Percentiles rank a stretch among this genome's conserved stretches.
Evolutionary conservation across 2,329 filamentous ascomycete species (phyloP).

Genomic region (Nemania serpens): DNA sequence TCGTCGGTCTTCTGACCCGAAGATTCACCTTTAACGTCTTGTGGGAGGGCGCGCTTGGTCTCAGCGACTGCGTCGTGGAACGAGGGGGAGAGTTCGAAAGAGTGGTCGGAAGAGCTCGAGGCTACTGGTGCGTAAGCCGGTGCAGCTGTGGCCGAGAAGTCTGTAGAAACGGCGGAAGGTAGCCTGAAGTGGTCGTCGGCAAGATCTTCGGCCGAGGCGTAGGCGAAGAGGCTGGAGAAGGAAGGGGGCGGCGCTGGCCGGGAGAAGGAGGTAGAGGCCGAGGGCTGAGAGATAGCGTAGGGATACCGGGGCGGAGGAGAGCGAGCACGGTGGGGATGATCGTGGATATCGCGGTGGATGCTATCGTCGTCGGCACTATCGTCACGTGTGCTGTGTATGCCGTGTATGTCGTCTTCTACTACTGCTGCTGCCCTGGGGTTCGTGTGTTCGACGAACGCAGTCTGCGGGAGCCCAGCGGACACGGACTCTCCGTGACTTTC

Average conservation of each 20-base stretch:
- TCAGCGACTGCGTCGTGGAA: conserved; percentile 65
- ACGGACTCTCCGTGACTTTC: conserved; percentile 51
- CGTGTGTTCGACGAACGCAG: conserved; percentile 31
- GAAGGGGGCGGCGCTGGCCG: conserved; percentile 56
- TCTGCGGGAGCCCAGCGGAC: conserved; percentile 46
- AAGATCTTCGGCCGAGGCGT: conserved; percentile 36
- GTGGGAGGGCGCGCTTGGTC: conserved; percentile 83
- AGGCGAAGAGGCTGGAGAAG: conserved; percentile 64
- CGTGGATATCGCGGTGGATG: conserved; percentile 12
- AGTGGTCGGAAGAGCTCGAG: conserved; percentile 46
- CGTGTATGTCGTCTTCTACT: conserved; percentile 26
- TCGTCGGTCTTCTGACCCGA: conserved; percentile 76
- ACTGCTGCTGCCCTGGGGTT: neutral
- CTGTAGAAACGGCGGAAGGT: conserved; percentile 30
- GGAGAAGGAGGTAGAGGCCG: conserved; percentile 49
- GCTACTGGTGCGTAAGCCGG: conserved; percentile 59
- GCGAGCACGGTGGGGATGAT: conserved; percentile 45
- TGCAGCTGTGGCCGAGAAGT: conserved; percentile 48
- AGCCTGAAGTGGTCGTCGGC: conserved; percentile 41
- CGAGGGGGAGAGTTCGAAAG: conserved; percentile 43
- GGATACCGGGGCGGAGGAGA: conserved; percentile 66
- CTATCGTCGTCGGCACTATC: neutral
- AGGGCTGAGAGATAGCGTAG: conserved; percentile 62
- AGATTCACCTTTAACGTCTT: conserved; percentile 76
- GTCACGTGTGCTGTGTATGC: neutral